Base-by-base conservation (phyloP, 228 moss, liverwort and hornwort species). In the Sphagnum magellanicum region DNA sequence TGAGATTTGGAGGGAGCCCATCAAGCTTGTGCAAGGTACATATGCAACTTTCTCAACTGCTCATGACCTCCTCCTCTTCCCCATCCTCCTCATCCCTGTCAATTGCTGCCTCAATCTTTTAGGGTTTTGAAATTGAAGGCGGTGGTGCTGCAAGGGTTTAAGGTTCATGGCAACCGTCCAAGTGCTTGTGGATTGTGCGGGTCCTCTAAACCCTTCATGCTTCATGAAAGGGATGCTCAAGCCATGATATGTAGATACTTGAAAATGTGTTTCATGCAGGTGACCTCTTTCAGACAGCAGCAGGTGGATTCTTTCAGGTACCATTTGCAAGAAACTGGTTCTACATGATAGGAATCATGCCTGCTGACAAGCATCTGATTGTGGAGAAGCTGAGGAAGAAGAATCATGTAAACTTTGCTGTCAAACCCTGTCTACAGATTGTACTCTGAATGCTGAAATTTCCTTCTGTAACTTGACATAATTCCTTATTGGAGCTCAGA, bases 251-350 rank as follows among this genome's bases (percentile, higher is more conserved):
- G 32, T 32, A 32, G 32, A 32, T 32, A 32, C 32, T 32, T 32
- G 3, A 32, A 32, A 32, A 32, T 32, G 32, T 32, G 3, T 3
- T 32, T 2, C 8, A 55, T 55, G 63, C 81, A 88, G 87, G 87
- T 46, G 87, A 88, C 59, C 68, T 88, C 17, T 88, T 88, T 64
- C 81, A 83, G 79, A 79, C 81, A 17, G 84, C 90, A 13, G 92
- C 92, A 14, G 89, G 76, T 72, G 75, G 53, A 48, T 95, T 95
- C 68, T 95, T 95, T 74, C 52, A n/a, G 9, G 57, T 77, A 13
- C 90, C 95, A 12, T 4, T 92, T 51, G 51, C 84, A 46, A 86
- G 92, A 57, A 86, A 83, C 57, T 75, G 90, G 68, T 90, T 92
- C 52, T 90, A 85, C 68, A 55, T 90, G 1, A 78, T 89, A 50